These are phyloP conservation scores for Puccinia coronata DNA, from an alignment of 1,284 basidiomycete species.

Conservation along the genomic window DNA sequence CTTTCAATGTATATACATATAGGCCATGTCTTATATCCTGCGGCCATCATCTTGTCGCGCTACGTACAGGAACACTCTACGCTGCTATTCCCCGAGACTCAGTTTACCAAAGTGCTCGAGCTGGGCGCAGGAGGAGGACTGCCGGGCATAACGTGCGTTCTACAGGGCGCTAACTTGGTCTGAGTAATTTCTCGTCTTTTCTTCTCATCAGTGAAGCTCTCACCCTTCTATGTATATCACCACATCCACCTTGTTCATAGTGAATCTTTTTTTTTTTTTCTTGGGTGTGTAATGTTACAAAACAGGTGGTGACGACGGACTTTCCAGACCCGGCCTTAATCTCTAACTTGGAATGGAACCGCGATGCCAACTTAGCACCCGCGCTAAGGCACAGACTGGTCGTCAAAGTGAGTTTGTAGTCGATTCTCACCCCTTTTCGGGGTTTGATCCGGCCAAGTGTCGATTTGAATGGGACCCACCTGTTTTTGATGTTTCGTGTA, in stretches of 20 bases:
- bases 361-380: conserved; percentile 18
- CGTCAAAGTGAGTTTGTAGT: conserved; percentile 23
- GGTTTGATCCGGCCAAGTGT: too few species aligned
- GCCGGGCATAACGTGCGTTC: conserved; percentile 26
- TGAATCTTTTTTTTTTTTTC: neutral
- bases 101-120: conserved; percentile 35
- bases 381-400: conserved; percentile 13
- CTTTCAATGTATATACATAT: too few species aligned
- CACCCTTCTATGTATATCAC: too few species aligned
- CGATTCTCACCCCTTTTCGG: neutral
- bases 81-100: neutral
- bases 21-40: conserved; percentile 47
- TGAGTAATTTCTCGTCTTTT: neutral
- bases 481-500: neutral
- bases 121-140: conserved; percentile 37
- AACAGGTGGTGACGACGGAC: conserved; percentile 39
- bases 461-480: too few species aligned
- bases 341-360: conserved; percentile 32
- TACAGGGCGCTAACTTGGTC: conserved; percentile 32
- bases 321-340: conserved; percentile 44
- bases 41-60: conserved; percentile 17
- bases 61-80: conserved; percentile 28
- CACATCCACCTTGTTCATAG: too few species aligned
- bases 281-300: neutral
- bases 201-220: neutral